Evolutionary conservation across 129 eudicot genomes (phyloP), one percentile per base, ranked within the genome.

Genomic region (Scalesia atractyloides): DNA sequence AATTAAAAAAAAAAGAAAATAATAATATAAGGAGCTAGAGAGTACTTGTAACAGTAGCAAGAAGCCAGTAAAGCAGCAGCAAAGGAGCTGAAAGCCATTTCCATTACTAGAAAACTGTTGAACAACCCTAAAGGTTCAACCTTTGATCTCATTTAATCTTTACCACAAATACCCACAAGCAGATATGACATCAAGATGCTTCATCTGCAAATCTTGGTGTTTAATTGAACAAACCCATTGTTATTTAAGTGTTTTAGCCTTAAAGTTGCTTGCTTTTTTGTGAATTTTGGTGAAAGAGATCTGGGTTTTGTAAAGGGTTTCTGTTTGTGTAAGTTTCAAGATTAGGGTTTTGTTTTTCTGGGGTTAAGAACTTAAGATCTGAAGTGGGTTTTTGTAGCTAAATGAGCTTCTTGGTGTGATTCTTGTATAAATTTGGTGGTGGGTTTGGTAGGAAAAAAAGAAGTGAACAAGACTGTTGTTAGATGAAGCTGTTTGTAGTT

Each of bases 81-180:
- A 53, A 77, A 54, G 54, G 34, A 78, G 72, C 68, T 34, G 41
- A 8, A 13, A 76, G 53, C 76, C 70, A 78, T 70, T 70, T 78
- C 73, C 82, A 78, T 70, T 71, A 78, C 77, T 62, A 44, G 67
- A 64, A 77, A 52, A 78, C 82, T 70, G 77, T 78, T 78, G 51
- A 78, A 78, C 59, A 70, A 70, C 72, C 82, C 82, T 70, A 78
- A 78, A 43, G 24, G 9, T 77, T 54, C 39, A 63, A 16, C 76
- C 81, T 77, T 77, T 77, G 65, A 77, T 77, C 76, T 52, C 76
- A 61, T 50, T 69, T 71, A 63, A 64, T 72, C 70, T 71, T 70
- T 72, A 64, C 82, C 73, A 7, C 67, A 78, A 41, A 58, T 64
- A 61, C 46, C 62, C 69, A 76, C 74, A 68, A 54, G 18, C 64